Percentiles rank a stretch among this genome's conserved stretches.
These are phyloP conservation scores for Draba incana DNA, from an alignment of 345 rosid genomes.

Conservation along the genomic window DNA sequence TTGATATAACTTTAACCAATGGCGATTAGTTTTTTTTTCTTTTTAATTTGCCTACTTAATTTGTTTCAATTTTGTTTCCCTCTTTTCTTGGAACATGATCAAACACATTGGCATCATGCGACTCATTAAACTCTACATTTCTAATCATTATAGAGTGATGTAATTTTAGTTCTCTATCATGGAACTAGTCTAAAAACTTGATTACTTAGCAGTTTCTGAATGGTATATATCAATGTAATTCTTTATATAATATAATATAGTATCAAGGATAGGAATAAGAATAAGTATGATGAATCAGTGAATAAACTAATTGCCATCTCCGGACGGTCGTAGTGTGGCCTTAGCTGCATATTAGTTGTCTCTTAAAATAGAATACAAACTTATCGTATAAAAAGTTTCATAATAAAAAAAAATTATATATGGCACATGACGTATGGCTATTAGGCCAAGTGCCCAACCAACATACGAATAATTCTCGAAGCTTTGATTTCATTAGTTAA, in stretches of 20 bases:
- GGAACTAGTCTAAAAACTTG: neutral
- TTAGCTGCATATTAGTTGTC: conserved; percentile 41
- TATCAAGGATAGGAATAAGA: conserved; percentile 22
- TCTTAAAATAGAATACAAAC: conserved; percentile 11
- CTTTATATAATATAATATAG: neutral
- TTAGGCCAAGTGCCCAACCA: conserved; percentile 16
- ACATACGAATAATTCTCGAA: too few species aligned
- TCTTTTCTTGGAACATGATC: neutral
- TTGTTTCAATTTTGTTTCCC: neutral
- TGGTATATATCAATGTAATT: conserved; percentile 22
- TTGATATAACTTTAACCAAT: too few species aligned
- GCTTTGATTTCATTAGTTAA: too few species aligned
- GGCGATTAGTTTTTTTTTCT: neutral
- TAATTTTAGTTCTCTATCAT: neutral
- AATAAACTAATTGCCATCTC: conserved; percentile 21
- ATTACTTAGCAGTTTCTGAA: neutral
- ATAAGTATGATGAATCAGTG: conserved; percentile 9
- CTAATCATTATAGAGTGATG: conserved; percentile 17
- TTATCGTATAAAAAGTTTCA: neutral
- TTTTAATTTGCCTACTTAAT: conserved; percentile 7
- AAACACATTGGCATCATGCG: conserved; percentile 6
- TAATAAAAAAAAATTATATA: neutral
- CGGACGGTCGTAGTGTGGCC: conserved; percentile 22
- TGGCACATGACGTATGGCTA: neutral
- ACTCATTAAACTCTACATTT: conserved; percentile 10